Percentiles rank a stretch among this genome's conserved stretches.
These are phyloP conservation scores for Komagataea norvegica DNA, from an alignment of 1,139 yeast genomes.

Conservation along the genomic window DNA sequence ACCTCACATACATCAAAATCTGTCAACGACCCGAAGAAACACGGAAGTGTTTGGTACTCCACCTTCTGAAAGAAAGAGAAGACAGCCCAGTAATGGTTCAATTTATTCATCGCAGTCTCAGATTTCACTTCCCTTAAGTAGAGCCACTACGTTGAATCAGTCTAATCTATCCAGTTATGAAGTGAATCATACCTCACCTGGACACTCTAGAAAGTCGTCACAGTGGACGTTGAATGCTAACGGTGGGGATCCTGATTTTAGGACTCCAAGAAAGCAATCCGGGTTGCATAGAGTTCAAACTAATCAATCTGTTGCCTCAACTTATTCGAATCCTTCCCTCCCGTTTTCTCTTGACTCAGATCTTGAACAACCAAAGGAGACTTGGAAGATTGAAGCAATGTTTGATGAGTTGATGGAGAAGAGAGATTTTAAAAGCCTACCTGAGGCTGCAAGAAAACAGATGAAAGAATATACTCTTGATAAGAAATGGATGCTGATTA, in stretches of 20 bases:
- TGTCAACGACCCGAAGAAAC: conserved; percentile 3
- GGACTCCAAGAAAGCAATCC: conserved; percentile 20
- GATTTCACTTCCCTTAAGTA: conserved; percentile 21
- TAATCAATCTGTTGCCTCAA: conserved; percentile 15
- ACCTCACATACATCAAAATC: conserved; percentile 9
- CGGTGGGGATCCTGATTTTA: conserved; percentile 13
- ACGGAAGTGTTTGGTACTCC: conserved; percentile 4
- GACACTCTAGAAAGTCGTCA: conserved; percentile 25
- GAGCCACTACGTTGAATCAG: conserved; percentile 22
- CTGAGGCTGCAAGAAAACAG: conserved; percentile 72
- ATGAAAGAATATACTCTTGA: conserved; percentile 71
- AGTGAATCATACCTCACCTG: conserved; percentile 22
- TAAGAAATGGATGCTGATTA: conserved; percentile 88
- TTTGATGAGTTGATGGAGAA: conserved; percentile 72
- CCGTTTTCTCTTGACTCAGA: conserved; percentile 28
- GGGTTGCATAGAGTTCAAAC: neutral
- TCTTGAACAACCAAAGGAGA: conserved; percentile 55
- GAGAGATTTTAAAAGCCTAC: conserved; percentile 76
- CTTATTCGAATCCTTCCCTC: conserved; percentile 10
- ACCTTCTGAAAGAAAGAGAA: conserved; percentile 8
- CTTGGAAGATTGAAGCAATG: conserved; percentile 57
- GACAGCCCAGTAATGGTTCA: conserved; percentile 24
- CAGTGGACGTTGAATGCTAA: conserved; percentile 16
- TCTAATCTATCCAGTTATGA: conserved; percentile 19
- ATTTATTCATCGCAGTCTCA: conserved; percentile 22